Evolutionary conservation across 371 early-diverging fungal species (phyloP).

Genomic region (Mortierella sp.): DNA sequence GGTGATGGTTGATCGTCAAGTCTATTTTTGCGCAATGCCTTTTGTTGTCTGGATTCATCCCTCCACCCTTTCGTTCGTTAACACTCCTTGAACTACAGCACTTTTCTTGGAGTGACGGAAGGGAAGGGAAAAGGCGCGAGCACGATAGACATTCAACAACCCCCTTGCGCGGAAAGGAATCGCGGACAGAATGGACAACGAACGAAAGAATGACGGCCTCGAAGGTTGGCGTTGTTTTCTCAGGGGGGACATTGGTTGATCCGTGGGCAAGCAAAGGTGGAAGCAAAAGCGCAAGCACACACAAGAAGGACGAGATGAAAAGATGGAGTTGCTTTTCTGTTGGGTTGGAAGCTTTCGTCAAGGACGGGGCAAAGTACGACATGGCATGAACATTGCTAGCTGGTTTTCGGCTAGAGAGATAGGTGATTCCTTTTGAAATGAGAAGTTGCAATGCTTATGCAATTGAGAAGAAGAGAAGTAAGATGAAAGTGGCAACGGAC

Average conservation of each 20-base stretch:
- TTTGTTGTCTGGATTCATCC: not conserved
- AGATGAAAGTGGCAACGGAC: not conserved
- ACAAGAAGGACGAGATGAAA: not conserved
- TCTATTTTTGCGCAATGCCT: not conserved
- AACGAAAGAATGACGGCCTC: no score
- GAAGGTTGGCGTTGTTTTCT: not conserved
- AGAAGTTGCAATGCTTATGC: not conserved
- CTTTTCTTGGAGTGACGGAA: not conserved
- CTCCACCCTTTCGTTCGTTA: not conserved
- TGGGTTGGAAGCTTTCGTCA: no score
- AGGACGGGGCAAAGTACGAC: no score
- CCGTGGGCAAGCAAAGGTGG: not conserved
- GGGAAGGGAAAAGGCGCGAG: no score
- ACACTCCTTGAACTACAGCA: not conserved
- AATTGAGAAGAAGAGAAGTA: not conserved
- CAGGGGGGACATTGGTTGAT: not conserved
- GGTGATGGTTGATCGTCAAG: not conserved
- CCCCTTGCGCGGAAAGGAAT: no score
- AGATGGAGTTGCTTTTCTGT: not conserved
- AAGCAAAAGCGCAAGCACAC: not conserved
- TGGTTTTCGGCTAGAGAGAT: no score
- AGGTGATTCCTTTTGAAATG: not conserved
- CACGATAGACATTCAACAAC: not conserved
- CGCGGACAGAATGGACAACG: no score
- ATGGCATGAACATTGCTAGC: no score